These are phyloP conservation scores for Fraxinus anomala DNA, from an alignment of 257 asterid species.

Conservation along the genomic window DNA sequence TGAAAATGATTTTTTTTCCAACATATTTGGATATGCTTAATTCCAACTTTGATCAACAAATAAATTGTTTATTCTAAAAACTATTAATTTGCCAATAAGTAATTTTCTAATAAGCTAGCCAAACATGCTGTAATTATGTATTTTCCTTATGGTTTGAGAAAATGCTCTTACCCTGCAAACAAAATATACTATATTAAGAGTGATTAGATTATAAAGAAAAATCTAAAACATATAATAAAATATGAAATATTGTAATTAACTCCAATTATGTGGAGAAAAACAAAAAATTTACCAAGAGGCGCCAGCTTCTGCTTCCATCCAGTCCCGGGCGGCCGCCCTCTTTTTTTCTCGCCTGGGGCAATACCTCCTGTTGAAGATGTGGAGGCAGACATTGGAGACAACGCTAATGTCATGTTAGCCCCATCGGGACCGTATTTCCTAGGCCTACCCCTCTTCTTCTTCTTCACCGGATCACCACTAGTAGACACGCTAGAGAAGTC, in stretches of 20 bases:
- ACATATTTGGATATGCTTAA: no score
- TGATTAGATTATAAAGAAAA: no score
- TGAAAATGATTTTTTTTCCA: no score
- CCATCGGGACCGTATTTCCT: slow-evolving; percentile 91
- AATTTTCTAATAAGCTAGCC: background rate
- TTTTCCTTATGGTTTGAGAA: background rate
- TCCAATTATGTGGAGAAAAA: background rate
- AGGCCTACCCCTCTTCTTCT: slow-evolving; percentile 95
- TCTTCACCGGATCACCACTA: slow-evolving; percentile 65
- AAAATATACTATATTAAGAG: background rate
- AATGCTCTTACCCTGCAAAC: background rate
- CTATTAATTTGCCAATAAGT: background rate
- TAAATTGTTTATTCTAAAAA: no score
- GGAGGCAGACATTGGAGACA: slow-evolving; percentile 66
- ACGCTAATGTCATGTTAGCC: slow-evolving; percentile 62
- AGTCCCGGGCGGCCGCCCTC: slow-evolving; percentile 91
- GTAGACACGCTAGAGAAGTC: slow-evolving; percentile 42
- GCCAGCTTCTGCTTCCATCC: slow-evolving; percentile 98
- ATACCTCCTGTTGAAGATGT: slow-evolving; percentile 47
- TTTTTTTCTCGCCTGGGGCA: slow-evolving; percentile 53
- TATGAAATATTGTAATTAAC: background rate
- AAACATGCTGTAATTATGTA: background rate
- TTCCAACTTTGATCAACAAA: background rate
- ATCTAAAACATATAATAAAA: background rate
- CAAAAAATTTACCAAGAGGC: slow-evolving; percentile 66